Base-by-base conservation (phyloP, 2,329 filamentous ascomycete genomes). In the Fusarium sp. region DNA sequence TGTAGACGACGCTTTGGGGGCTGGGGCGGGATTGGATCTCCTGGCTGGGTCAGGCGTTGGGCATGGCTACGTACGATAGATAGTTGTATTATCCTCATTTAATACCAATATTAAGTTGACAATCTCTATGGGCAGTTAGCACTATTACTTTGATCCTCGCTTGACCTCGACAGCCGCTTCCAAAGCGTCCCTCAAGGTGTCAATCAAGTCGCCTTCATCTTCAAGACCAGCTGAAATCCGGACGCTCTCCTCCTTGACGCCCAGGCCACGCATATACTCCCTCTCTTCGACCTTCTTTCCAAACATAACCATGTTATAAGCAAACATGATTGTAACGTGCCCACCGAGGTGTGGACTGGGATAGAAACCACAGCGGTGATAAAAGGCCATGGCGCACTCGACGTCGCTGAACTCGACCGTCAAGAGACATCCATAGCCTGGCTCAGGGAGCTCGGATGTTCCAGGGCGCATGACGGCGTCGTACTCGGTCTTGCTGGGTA, bases 341-440 rank as follows among this genome's bases (percentile, higher is more conserved):
- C 87, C 88, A 1, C 88, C 89, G 0, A 91, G 80, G 73, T 90
- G 88, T 2, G 88, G 88, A 0, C 87, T 87, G 2, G 85, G 82
- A 73, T 88, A 86, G 66, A 89, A 83, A 16, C 85, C 81, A 7
- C 87, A 77, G 31, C 79, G 80, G 66, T 90, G 83, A 74, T 88
- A 89, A 69, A 90, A 91, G 1, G 84, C 83, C 4, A 70, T 77
- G 1, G 87, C 83, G 0, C 80, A 68, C 6, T 81, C 81, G 0
- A 85, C 68, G n/a, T 75, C 81, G 13, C 82, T 79, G 56, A 91
- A 87, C 52, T 90, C 86, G 31, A 91, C 80, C 10, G 81, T 86
- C 16, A 91, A 77, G 2, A 91, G 84, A 73, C 87, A 90, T 3
- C 89, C 89, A 74, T 89, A 88, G 0, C 89, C 89, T 0, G 88